A percentile compares a stretch with the other conserved stretches of the same genome.
Conservation (phyloP, 2,329 filamentous ascomycete genomes). For the Cordyceps cateniannulata region DNA sequence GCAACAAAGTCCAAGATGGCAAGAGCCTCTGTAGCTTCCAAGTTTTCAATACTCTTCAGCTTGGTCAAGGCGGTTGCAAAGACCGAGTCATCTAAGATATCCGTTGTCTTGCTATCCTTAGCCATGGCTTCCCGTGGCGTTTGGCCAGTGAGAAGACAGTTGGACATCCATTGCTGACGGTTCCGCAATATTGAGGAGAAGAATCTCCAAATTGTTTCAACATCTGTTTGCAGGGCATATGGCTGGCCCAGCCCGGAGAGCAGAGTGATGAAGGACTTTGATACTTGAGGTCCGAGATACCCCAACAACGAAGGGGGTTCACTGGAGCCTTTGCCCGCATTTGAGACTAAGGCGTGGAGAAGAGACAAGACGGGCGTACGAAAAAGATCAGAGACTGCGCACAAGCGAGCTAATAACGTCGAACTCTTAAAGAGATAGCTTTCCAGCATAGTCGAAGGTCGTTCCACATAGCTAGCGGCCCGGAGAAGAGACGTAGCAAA, state of each 20-base stretch:
- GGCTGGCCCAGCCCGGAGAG: slow-evolving; percentile 73
- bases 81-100: slow-evolving; percentile 53
- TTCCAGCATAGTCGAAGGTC: slow-evolving; percentile 61
- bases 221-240: slow-evolving; percentile 57
- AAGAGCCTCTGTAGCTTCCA: slow-evolving; percentile 60
- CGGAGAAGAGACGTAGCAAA: slow-evolving; percentile 67
- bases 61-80: slow-evolving; percentile 67
- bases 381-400: slow-evolving; percentile 62
- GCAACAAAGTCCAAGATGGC: slow-evolving; percentile 82
- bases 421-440: slow-evolving; percentile 75
- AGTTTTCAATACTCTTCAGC: slow-evolving; percentile 56
- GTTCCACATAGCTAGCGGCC: slow-evolving; percentile 57
- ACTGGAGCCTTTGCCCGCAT: slow-evolving; percentile 55
- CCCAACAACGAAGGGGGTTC: slow-evolving; percentile 93
- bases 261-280: slow-evolving; percentile 76
- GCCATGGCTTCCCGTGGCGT: slow-evolving; percentile 72
- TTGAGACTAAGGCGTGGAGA: slow-evolving; percentile 66
- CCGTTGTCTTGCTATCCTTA: slow-evolving; percentile 43
- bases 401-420: slow-evolving; percentile 69
- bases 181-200: slow-evolving; percentile 81
- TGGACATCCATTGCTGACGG: slow-evolving; percentile 92
- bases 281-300: slow-evolving; percentile 74
- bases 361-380: slow-evolving; percentile 60
- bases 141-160: slow-evolving; percentile 83
- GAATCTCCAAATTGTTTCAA: slow-evolving; percentile 73